Evolutionary conservation across 306 rosid species (phyloP), one percentile per base, ranked within the genome.

Genomic region (Fagus crenata): DNA sequence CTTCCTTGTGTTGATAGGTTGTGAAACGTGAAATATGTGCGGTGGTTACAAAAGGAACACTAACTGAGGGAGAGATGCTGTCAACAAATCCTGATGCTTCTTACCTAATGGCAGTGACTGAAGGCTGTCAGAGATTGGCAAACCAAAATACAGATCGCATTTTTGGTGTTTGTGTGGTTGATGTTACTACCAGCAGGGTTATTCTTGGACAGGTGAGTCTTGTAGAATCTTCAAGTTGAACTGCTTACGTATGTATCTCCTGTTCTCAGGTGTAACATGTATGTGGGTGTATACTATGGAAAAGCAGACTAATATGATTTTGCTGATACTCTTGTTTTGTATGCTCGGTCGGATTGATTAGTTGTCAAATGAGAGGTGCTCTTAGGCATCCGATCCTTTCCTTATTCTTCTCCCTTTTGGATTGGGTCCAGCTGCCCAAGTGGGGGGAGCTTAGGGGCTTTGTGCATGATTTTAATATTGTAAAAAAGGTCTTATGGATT

Each of bases 1-100:
- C 17, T 51, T 56, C 80, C 73, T 71, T 67, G 43, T 63, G 72
- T 78, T 41, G 71, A 7, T 71, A 95, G 99, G 99, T 95, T 79
- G 97, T 95, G 81, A 95, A 86, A 74, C 97, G 98, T 31, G 98
- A 95, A 84, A 84, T 95, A 86, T 95, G 99, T 86, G 93, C 90
- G 0, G 93, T 95, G 76, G 97, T 95, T 78, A 86, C 97, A 15
- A 92, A 92, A 87, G 97, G 93, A 81, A 95, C 97, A 36, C 86
- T 95, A 81, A 89, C 89, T 40, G 97, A 90, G 70, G 99, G 97
- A 58, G 96, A 95, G 85, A 78, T 92, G 87, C 75, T 89, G 82
- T 88, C 96, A 63, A 73, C 90, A 75, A 91, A 87, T 74, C 97
- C 96, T 18, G 98, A 95, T 80, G 90, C 96, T 80, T 90, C 97